Base-by-base conservation (phyloP, 768 basidiomycete species). In the Tubosaeta brunneosetosa region DNA sequence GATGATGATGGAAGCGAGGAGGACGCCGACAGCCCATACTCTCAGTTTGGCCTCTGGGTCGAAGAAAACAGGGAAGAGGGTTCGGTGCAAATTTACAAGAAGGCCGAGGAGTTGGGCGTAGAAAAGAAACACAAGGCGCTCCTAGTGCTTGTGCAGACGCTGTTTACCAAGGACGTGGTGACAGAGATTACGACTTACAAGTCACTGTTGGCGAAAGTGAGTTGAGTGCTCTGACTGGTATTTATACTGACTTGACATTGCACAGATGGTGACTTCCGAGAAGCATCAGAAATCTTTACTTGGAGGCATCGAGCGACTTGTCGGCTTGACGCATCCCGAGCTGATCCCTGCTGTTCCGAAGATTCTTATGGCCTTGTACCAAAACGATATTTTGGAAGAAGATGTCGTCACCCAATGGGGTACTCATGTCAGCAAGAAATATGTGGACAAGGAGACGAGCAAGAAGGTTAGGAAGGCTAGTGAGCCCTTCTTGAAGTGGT, bases 401-500 rank as follows among this genome's bases (percentile, higher is more conserved):
- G 92, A 91, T 25, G 79, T 95, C 6, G 76, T 94, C 46, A 83
- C 77, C 10, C 84, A 94, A 57, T 97, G 94, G 95, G 94, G 94
- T 9, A 95, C 91, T 4, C 94, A 95, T 61, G 91, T 94, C 66
- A 91, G 87, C 73, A 95, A 89, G 79, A 97, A 97, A 74, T 95
- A 92, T 65, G 90, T 94, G 42, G 91, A 95, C 71, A 93, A 88
- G 72, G 94, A 97, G 26, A 87, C 82, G 43, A 90, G 88, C 70
- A 98, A 97, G 82, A 94, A 84, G 72, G 94, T 99, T 47, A 79
- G 94, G 61, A 95, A 94, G 77, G 93, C 93, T 12, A 88, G 89
- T 58, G 93, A 91, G 68, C 93, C 94, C 0, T 97, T 98, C 77
- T 74, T 98, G 66, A 93, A 94, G 83, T 95, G 92, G 92, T 81